Conservation (phyloP, 2,329 filamentous ascomycete species). For the Pezicula carpinea region DNA sequence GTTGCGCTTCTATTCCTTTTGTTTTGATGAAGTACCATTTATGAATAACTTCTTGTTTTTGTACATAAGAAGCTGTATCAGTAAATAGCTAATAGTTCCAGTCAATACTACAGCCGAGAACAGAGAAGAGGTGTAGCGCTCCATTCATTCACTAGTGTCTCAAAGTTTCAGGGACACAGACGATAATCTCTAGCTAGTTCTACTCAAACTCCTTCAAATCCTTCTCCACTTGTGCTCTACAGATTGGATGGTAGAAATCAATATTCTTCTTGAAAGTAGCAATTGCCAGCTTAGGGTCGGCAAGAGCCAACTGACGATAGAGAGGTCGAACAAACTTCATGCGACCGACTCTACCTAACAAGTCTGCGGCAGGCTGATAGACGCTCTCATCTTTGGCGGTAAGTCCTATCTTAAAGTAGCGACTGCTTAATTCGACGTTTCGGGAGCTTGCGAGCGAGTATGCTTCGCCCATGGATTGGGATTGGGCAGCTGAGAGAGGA, state of each 20-base stretch:
- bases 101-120: too few relatives aligned
- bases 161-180: too few relatives aligned
- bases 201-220: conserved; percentile 45
- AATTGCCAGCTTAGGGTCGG: conserved; percentile 70
- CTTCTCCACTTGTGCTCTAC: conserved; percentile 80
- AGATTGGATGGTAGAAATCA: conserved; percentile 96
- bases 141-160: too few relatives aligned
- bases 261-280: conserved; percentile 81
- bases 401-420: conserved; percentile 78
- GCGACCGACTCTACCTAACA: conserved; percentile 77
- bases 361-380: conserved; percentile 65
- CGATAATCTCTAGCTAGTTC: not conserved
- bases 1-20: too few relatives aligned
- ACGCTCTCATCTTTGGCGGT: conserved; percentile 65
- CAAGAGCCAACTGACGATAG: conserved; percentile 69
- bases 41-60: too few relatives aligned
- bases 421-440: conserved; percentile 80
- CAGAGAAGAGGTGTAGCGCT: too few relatives aligned
- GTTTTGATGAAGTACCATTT: too few relatives aligned
- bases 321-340: conserved; percentile 97
- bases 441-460: conserved; percentile 72
- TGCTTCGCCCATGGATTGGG: conserved; percentile 65
- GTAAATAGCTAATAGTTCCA: too few relatives aligned
- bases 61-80: too few relatives aligned
- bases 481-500: conserved; percentile 59